These are phyloP conservation scores for Plasmodium vivax DNA, from an alignment of 169 alveolate species.

Conservation along the genomic window DNA sequence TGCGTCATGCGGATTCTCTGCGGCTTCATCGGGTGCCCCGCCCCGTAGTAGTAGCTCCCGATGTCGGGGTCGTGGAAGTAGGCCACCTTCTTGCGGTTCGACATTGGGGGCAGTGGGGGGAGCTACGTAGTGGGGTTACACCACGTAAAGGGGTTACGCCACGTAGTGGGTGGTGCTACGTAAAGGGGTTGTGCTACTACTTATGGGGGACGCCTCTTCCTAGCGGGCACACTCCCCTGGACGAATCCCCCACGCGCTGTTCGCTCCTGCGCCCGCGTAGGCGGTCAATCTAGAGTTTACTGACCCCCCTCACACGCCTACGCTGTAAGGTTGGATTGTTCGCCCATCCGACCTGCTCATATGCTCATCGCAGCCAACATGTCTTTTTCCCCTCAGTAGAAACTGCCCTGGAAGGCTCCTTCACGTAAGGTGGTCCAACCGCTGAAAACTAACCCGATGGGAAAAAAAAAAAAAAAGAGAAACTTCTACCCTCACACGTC, in stretches of 20 bases:
- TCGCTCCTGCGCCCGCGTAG: too few relatives aligned
- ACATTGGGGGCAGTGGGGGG: not conserved
- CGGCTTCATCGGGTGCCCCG: conserved; percentile 99
- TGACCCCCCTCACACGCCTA: not conserved
- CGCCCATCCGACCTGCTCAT: not conserved
- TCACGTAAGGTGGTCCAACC: not conserved
- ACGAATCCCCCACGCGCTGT: too few relatives aligned
- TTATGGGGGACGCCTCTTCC: too few relatives aligned
- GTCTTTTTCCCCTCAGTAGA: not conserved
- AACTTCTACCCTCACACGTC: not conserved
- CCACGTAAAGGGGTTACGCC: too few relatives aligned
- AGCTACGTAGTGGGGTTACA: too few relatives aligned
- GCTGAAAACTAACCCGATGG: not conserved
- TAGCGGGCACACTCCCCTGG: too few relatives aligned
- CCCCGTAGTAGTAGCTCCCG: conserved; percentile 98
- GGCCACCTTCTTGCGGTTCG: conserved; percentile 88
- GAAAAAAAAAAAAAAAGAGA: not conserved
- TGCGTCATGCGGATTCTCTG: conserved; percentile 99
- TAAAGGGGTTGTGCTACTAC: too few relatives aligned
- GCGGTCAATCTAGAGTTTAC: not conserved
- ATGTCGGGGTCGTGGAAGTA: conserved; percentile 95
- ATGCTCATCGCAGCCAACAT: not conserved
- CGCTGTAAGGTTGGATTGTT: not conserved
- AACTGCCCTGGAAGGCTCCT: not conserved
- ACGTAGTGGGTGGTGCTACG: too few relatives aligned